Evolutionary conservation across 768 basidiomycete genomes (phyloP), one percentile per base, ranked within the genome.

Genomic region (Crassisporium funariophilum): DNA sequence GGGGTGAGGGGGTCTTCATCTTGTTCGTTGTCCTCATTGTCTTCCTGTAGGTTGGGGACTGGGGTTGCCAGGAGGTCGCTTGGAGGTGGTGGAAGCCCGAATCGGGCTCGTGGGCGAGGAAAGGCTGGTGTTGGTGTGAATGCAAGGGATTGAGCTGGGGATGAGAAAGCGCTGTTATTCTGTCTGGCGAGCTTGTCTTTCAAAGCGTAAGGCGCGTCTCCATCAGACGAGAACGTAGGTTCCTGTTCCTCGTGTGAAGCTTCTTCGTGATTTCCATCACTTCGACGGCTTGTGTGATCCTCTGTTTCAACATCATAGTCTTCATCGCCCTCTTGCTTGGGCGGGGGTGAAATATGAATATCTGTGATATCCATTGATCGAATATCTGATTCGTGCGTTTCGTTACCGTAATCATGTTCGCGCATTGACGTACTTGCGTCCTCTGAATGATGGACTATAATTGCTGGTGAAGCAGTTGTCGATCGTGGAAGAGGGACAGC

Each of bases 201-300:
- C 51, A 52, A 61, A 20, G 58, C 56, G 54, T 70, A 68, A n/a
- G 65, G 69, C 39, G 62, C 60, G 3, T 70, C 78, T 11, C 77
- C 83, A 24, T 86, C 83, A 8, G 87, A 86, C 0, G 86, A 87
- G 57, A 88, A 88, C 0, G 86, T 88, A 4, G 85, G 83, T 40
- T 86, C 84, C 25, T 59, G 66, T 47, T 62, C 55, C 16, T 65
- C 55, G 31, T 47, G 53, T 15, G 52, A 56, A 17, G 44, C 44
- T 44, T 63, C 50, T 17, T 53, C 49, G 34, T 61, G 50, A 34
- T 51, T 47, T 4, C 43, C 50, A 10, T 44, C 46, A 4, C 42
- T 42, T 37, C 51, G 44, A 10, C 36, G n/a, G 51, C 44, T 5
- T 59, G 61, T 19, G 6, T 51, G 48, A 40, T 57, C 59, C 33